phyloP scores from a whole-genome alignment of 2,329 filamentous ascomycete species.

The Stylonectria norvegica region DNA sequence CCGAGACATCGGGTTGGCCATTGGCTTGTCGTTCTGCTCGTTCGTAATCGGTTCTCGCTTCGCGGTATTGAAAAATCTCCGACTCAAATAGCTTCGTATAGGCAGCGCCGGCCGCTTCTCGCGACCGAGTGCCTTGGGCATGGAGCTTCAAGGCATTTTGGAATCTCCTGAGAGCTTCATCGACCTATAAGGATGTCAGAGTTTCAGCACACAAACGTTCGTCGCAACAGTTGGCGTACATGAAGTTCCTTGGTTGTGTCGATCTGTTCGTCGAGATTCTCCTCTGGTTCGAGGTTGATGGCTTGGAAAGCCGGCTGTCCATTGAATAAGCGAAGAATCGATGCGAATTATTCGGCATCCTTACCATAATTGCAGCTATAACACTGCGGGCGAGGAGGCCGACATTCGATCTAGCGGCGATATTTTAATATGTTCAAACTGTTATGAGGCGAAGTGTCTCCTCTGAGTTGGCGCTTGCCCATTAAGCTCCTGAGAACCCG shows the following conservation, averaged over 20 bases:
- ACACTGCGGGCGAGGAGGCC: slow-evolving; percentile 9
- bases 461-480: slow-evolving; percentile 12
- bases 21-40: slow-evolving; percentile 60
- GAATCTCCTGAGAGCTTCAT: slow-evolving; percentile 93
- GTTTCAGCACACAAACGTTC: too few relatives aligned
- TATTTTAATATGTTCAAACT: not conserved
- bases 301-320: slow-evolving; percentile 69
- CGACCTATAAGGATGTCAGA: slow-evolving; percentile 54
- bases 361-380: slow-evolving; percentile 24
- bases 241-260: slow-evolving; percentile 96
- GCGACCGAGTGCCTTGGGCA: slow-evolving; percentile 75
- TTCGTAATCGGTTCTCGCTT: slow-evolving; percentile 80
- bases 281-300: slow-evolving; percentile 91
- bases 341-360: not conserved
- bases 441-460: not conserved
- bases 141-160: slow-evolving; percentile 89
- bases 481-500: slow-evolving; percentile 19
- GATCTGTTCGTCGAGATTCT: slow-evolving; percentile 83
- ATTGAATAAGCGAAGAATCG: not conserved
- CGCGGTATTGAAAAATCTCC: slow-evolving; percentile 90
- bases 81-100: slow-evolving; percentile 85
- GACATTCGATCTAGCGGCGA: slow-evolving; percentile 17
- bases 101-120: slow-evolving; percentile 71
- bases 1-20: slow-evolving; percentile 37
- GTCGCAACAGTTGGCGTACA: slow-evolving; percentile 39